Conservation (phyloP, 768 basidiomycete genomes). For the Suillus ampliporus region DNA sequence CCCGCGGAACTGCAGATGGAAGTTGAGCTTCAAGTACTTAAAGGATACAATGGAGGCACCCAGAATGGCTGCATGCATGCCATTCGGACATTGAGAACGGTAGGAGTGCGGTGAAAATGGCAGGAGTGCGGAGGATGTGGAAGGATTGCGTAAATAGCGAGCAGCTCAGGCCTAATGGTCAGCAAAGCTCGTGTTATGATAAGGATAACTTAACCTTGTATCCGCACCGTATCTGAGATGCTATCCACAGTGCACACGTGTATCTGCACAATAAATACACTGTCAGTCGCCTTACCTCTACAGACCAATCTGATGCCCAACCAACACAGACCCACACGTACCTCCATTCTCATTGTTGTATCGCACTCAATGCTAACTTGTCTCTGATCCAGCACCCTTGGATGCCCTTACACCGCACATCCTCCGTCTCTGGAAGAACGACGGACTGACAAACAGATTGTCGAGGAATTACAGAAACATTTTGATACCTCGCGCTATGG, state of each 20-base stretch:
- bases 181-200: too few relatives aligned
- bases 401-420: not conserved
- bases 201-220: not conserved
- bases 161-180: too few relatives aligned
- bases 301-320: conserved; percentile 1
- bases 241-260: too few relatives aligned
- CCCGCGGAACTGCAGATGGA: not conserved
- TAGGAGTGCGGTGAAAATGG: not conserved
- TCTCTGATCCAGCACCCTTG: not conserved
- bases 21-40: not conserved
- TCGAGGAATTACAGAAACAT: not conserved
- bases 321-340: conserved; percentile 6
- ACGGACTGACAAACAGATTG: not conserved
- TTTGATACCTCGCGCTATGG: not conserved
- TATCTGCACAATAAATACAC: not conserved
- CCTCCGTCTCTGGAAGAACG: not conserved
- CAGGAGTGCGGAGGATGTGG: not conserved
- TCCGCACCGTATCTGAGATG: not conserved
- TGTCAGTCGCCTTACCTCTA: not conserved
- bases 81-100: too few relatives aligned
- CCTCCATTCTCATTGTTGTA: not conserved
- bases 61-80: not conserved
- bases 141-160: too few relatives aligned
- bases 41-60: not conserved
- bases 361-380: not conserved